Evolutionary conservation across 352 stramenopile species (phyloP).

Genomic region (Halophytophthora polymorphica): DNA sequence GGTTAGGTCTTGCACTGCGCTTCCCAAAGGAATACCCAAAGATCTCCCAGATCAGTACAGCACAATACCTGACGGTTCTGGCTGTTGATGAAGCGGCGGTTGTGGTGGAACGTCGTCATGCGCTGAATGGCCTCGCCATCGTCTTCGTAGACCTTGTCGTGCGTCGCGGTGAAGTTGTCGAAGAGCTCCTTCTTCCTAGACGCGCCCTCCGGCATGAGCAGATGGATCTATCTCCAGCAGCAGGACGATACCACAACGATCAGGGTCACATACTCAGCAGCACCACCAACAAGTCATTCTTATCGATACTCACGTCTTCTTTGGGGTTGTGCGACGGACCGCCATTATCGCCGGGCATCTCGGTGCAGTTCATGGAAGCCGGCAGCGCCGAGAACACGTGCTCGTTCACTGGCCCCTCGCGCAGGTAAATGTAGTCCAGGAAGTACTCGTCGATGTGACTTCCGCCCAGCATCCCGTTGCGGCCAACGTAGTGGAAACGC

Average conservation of each 20-base stretch:
- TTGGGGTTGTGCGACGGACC: conserved; percentile 50
- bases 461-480: conserved; percentile 80
- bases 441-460: conserved; percentile 91
- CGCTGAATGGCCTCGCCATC: conserved; percentile 46
- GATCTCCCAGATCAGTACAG: background rate
- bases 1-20: background rate
- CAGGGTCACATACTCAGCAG: background rate
- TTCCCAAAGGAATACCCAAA: background rate
- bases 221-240: conserved; percentile 53
- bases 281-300: conserved; percentile 1
- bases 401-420: conserved; percentile 56
- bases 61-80: conserved; percentile 71
- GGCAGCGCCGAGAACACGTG: conserved; percentile 70
- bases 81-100: conserved; percentile 81
- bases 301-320: conserved; percentile 49
- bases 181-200: conserved; percentile 59
- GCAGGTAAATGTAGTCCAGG: conserved; percentile 87
- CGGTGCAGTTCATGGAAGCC: conserved; percentile 80
- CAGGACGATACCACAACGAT: conserved; percentile 9
- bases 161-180: conserved; percentile 52
- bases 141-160: conserved; percentile 61
- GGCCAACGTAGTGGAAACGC: conserved; percentile 84
- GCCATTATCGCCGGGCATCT: conserved; percentile 42
- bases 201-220: conserved; percentile 76
- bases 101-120: conserved; percentile 74